A percentile compares a stretch with the other conserved stretches of the same genome.
Evolutionary conservation across 805 yeast genomes (phyloP).

Genomic region (Hanseniaspora vineae): DNA sequence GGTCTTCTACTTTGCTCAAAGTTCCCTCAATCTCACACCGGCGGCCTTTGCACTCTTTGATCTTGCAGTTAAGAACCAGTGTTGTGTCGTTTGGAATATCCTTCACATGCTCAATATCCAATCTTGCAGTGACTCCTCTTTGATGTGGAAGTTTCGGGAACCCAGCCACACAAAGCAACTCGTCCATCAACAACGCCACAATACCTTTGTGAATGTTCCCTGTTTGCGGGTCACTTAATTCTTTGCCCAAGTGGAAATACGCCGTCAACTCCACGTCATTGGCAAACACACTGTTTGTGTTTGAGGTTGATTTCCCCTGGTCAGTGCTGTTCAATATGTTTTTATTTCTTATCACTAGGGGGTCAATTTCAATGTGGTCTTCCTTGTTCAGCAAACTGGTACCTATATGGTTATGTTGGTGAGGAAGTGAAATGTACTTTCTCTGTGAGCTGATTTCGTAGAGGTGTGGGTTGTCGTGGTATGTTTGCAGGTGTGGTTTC

Average conservation of each 20-base stretch:
- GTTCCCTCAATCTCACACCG: slow-evolving; percentile 69
- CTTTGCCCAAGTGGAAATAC: slow-evolving; percentile 59
- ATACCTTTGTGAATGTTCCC: slow-evolving; percentile 76
- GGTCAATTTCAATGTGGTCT: slow-evolving; percentile 60
- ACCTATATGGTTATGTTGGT: slow-evolving; percentile 50
- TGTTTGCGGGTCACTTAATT: slow-evolving; percentile 45
- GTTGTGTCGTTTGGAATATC: slow-evolving; percentile 43
- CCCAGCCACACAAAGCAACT: slow-evolving; percentile 75
- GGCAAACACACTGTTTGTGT: too few species aligned
- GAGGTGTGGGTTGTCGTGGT: background rate
- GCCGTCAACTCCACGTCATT: slow-evolving; percentile 42
- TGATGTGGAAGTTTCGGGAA: slow-evolving; percentile 67
- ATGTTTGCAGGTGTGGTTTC: background rate
- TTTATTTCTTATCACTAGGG: slow-evolving; percentile 19
- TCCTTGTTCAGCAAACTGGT: slow-evolving; percentile 62
- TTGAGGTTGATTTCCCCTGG: too few species aligned
- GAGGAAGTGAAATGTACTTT: slow-evolving; percentile 42
- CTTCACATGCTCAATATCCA: slow-evolving; percentile 46
- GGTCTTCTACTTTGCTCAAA: slow-evolving; percentile 37
- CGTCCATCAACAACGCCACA: slow-evolving; percentile 68
- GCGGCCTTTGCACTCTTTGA: slow-evolving; percentile 56
- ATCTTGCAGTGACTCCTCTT: slow-evolving; percentile 79
- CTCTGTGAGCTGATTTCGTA: slow-evolving; percentile 19
- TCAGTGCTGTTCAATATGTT: slow-evolving; percentile 14
- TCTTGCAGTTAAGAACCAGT: slow-evolving; percentile 55